Evolutionary conservation across 2,329 filamentous ascomycete genomes (phyloP), one percentile per base, ranked within the genome.

Genomic region (Fusarium sp.): DNA sequence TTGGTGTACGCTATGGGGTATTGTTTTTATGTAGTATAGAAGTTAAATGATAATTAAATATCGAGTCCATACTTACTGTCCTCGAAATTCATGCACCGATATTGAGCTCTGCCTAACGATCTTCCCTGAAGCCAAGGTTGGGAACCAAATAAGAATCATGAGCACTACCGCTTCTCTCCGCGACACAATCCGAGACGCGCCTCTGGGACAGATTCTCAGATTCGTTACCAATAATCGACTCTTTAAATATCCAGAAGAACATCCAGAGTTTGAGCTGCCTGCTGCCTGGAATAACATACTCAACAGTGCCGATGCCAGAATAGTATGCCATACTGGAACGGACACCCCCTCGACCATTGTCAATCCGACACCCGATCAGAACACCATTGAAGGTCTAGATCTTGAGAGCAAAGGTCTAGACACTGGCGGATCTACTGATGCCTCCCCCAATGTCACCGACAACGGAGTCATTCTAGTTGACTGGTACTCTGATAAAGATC

Each of bases 241-340:
- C 44, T 82, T 91, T 17, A 84, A 85, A 66, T 91, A 91, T 67
- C 89, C 89, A 24, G 89, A 91, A 81, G 90, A 92, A 70, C 81
- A 81, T 63, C 72, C 85, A 30, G 87, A 83, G 70, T 92, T 91
- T 73, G 75, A 85, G 62, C 81, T 87, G 6, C 89, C 89, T 4
- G 77, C 79, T 38, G 67, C 79, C 11, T 84, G 82, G 82, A 30
- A 72, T 66, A 34, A 56, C 3, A 2, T 42, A 8, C 52, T 41
- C 15, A 55, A n/a, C 6, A 24, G 5, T 14, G 2, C 15, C 10
- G 26, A 55, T 7, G 15, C 8, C 6, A n/a, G 52, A n/a, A 9
- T 11, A 0, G 38, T 3, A 41, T 13, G 15, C 14, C 20, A 24
- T 4, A 30, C 36, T 28, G 52, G 36, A 1, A 41, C 52, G 0